Evolutionary conservation across 2,329 filamentous ascomycete genomes (phyloP).

Genomic region (Cyphellophora europaea): DNA sequence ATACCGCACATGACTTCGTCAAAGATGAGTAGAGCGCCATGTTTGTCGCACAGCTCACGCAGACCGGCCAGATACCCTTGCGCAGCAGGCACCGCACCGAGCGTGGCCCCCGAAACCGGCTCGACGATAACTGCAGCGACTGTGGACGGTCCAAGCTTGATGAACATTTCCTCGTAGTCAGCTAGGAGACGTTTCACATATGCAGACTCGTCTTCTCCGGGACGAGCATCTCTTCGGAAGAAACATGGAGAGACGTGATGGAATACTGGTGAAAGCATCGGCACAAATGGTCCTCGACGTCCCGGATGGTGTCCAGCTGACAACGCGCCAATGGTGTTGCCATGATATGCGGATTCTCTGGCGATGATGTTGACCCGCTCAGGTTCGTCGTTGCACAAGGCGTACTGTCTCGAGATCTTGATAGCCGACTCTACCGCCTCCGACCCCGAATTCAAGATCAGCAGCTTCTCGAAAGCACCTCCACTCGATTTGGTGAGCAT

Average conservation of each 20-base stretch:
- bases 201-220: constrained; percentile 27
- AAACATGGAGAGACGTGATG: constrained; percentile 20
- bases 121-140: constrained; percentile 42
- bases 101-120: constrained; percentile 36
- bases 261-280: constrained; percentile 13
- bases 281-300: constrained; percentile 23
- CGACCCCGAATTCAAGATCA: constrained; percentile 53
- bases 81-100: constrained; percentile 42
- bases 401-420: constrained; percentile 41
- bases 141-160: constrained; percentile 33
- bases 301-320: constrained; percentile 26
- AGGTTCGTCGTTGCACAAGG: constrained; percentile 26
- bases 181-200: constrained; percentile 31
- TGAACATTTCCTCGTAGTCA: constrained; percentile 41
- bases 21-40: constrained; percentile 64
- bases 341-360: constrained; percentile 39
- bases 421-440: constrained; percentile 39
- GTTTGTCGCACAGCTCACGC: constrained; percentile 43
- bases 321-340: constrained; percentile 40
- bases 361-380: constrained; percentile 32
- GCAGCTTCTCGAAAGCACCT: constrained; percentile 44
- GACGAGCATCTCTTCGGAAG: constrained; percentile 26
- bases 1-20: constrained; percentile 54
- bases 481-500: constrained; percentile 40
- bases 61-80: constrained; percentile 46